Conservation (phyloP, 306 rosid genomes). For the Delonix regia region DNA sequence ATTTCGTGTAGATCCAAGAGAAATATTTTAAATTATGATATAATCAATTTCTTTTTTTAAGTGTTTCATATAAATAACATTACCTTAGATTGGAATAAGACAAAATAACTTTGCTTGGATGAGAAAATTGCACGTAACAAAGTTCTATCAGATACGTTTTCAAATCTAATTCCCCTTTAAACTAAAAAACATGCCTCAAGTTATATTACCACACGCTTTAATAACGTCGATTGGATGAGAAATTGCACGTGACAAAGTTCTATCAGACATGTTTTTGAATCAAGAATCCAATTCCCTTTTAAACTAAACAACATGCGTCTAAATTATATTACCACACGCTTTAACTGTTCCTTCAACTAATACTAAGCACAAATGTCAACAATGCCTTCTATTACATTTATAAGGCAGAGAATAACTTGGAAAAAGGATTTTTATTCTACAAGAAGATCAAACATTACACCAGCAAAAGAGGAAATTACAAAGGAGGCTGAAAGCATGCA, state of each 20-base stretch:
- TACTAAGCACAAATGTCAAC: conserved; percentile 26
- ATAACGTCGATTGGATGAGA: too few relatives aligned
- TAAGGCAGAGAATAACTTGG: conserved; percentile 32
- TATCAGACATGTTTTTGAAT: too few relatives aligned
- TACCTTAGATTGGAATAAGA: not conserved
- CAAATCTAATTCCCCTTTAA: conserved; percentile 5
- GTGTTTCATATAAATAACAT: not conserved
- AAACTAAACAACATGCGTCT: not conserved
- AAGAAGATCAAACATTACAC: conserved; percentile 27
- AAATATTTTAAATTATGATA: not conserved
- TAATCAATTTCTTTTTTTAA: not conserved
- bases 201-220: conserved; percentile 7
- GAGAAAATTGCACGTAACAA: too few relatives aligned
- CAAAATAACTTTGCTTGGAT: too few relatives aligned
- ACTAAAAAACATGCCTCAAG: not conserved
- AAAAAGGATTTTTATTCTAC: conserved; percentile 31
- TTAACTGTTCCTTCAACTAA: conserved; percentile 32
- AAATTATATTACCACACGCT: not conserved
- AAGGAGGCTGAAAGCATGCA: conserved; percentile 40
- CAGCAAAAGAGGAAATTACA: conserved; percentile 28
- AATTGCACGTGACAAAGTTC: too few relatives aligned
- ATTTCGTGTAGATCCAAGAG: not conserved
- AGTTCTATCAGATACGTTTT: too few relatives aligned
- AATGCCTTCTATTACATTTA: conserved; percentile 37
- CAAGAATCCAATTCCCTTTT: not conserved